Evolutionary conservation across 179 eudicot genomes (phyloP).

Genomic region (Patellifolia procumbens): DNA sequence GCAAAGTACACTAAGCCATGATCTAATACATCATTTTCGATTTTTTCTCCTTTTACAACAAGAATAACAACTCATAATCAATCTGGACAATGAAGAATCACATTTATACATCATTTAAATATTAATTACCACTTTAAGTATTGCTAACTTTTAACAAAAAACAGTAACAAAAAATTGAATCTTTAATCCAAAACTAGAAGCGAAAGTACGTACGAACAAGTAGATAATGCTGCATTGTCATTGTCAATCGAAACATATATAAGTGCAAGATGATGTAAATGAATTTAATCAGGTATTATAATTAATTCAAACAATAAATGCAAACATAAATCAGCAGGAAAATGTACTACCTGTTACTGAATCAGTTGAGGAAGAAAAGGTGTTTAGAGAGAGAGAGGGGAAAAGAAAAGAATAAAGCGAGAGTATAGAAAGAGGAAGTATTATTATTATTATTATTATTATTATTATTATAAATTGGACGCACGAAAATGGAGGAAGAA

Average conservation of each 20-base stretch:
- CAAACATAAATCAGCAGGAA: neutral
- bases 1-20: neutral
- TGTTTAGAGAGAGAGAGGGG: neutral
- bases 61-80: neutral
- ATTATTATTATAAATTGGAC: neutral
- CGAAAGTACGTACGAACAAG: neutral
- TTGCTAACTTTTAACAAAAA: neutral
- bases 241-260: neutral
- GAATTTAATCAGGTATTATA: no score
- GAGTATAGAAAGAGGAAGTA: neutral
- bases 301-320: neutral
- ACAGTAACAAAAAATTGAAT: neutral
- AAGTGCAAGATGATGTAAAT: neutral
- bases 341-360: neutral
- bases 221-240: neutral
- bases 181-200: neutral
- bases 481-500: neutral
- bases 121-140: neutral
- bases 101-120: neutral
- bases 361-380: conserved; percentile 9
- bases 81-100: neutral
- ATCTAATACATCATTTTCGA: neutral
- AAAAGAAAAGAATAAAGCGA: neutral
- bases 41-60: neutral
- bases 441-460: neutral